Conservation (phyloP, 768 basidiomycete species). For the Kwoniella newhampshirensis region DNA sequence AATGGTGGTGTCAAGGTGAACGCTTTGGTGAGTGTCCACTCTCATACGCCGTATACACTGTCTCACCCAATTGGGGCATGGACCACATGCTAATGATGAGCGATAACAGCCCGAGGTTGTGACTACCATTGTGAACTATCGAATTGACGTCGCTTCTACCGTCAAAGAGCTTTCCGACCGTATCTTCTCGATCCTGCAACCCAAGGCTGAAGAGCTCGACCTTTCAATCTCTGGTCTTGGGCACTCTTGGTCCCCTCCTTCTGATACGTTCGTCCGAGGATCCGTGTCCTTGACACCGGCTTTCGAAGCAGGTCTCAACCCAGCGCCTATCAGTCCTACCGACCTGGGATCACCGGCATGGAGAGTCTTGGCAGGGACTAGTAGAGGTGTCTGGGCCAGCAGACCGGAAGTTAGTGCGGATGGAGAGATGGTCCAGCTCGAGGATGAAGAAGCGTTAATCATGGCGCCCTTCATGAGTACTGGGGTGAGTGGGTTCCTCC, state of each 20-base stretch:
- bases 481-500: conserved; percentile 22
- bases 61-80: not conserved
- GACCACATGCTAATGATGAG: not conserved
- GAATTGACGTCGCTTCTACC: conserved; percentile 45
- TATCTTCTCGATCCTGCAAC: conserved; percentile 21
- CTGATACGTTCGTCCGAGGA: not conserved
- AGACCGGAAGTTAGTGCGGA: conserved; percentile 24
- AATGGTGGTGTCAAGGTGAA: conserved; percentile 62
- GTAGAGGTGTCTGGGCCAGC: conserved; percentile 22
- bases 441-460: conserved; percentile 25
- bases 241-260: conserved; percentile 7
- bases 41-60: not conserved
- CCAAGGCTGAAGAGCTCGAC: conserved; percentile 33
- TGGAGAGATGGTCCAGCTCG: conserved; percentile 24
- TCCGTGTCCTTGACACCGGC: not conserved
- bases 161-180: conserved; percentile 32
- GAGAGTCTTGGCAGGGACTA: conserved; percentile 18
- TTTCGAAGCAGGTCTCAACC: conserved; percentile 9
- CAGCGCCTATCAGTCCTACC: conserved; percentile 22
- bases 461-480: conserved; percentile 44
- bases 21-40: conserved; percentile 58
- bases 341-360: conserved; percentile 17
- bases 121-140: conserved; percentile 44
- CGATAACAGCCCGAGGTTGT: conserved; percentile 36
- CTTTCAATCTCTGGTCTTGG: conserved; percentile 41